These are phyloP conservation scores for Neonectria magnoliae DNA, from an alignment of 2,329 filamentous ascomycete species.

Conservation along the genomic window DNA sequence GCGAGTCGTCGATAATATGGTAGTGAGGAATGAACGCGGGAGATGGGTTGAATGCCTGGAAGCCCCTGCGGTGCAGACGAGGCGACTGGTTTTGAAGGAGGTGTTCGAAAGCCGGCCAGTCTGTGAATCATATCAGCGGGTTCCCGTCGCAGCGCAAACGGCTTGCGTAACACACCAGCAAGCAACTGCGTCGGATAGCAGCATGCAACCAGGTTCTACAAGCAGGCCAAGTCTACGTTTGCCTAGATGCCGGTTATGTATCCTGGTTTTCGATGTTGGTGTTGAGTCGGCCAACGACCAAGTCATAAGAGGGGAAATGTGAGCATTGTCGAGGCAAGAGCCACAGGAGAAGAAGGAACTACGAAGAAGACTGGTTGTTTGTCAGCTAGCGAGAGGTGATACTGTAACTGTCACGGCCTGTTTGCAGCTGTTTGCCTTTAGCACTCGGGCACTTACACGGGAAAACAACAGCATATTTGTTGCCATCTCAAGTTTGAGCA, in stretches of 20 bases:
- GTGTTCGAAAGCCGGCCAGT: neutral
- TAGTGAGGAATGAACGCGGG: neutral
- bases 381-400: neutral
- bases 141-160: neutral
- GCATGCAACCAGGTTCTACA: neutral
- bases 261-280: neutral
- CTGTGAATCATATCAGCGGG: neutral
- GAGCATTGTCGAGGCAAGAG: neutral
- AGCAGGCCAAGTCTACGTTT: neutral
- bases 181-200: neutral
- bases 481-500: neutral
- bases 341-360: neutral
- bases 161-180: neutral
- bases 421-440: constrained; percentile 7
- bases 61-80: neutral
- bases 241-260: neutral
- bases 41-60: neutral
- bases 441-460: constrained; percentile 5
- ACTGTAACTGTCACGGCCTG: neutral
- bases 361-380: neutral
- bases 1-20: neutral
- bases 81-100: neutral
- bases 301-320: neutral
- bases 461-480: neutral
- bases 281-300: neutral